These are phyloP conservation scores for Sphaerulina vaccinii DNA, from an alignment of 2,329 filamentous ascomycete species.

Conservation along the genomic window DNA sequence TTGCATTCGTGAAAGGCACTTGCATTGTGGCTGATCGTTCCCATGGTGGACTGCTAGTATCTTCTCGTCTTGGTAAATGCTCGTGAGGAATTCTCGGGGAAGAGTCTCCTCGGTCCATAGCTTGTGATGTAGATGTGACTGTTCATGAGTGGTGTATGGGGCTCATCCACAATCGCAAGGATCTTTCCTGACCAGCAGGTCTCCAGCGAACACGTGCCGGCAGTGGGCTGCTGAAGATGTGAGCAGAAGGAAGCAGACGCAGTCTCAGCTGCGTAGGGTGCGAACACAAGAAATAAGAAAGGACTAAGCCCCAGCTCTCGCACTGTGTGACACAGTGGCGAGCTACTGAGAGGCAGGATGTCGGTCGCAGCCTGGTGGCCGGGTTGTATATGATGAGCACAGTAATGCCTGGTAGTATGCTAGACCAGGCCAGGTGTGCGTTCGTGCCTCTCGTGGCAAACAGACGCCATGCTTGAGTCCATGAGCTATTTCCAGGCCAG, in stretches of 20 bases:
- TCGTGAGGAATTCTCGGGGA: neutral
- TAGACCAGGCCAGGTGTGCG: neutral
- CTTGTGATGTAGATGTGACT: neutral
- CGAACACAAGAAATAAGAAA: too few species aligned
- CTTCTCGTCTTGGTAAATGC: neutral
- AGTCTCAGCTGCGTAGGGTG: neutral
- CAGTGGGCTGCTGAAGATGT: neutral
- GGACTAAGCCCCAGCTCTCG: too few species aligned
- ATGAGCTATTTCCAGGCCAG: neutral
- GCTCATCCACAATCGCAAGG: neutral
- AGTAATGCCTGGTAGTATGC: neutral
- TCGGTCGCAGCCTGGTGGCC: too few species aligned
- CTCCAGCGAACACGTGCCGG: neutral
- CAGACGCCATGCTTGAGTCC: too few species aligned
- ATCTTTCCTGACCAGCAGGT: neutral
- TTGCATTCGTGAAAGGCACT: slow-evolving; percentile 4
- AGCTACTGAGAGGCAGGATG: too few species aligned
- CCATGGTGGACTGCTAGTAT: slow-evolving; percentile 3
- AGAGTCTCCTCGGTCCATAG: neutral
- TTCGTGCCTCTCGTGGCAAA: neutral
- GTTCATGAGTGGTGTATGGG: neutral
- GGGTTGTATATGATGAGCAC: too few species aligned
- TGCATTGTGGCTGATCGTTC: slow-evolving; percentile 1
- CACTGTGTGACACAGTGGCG: too few species aligned
- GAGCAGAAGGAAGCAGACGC: neutral